Conservation (phyloP, 306 rosid genomes). For the Canavalia gladiata region DNA sequence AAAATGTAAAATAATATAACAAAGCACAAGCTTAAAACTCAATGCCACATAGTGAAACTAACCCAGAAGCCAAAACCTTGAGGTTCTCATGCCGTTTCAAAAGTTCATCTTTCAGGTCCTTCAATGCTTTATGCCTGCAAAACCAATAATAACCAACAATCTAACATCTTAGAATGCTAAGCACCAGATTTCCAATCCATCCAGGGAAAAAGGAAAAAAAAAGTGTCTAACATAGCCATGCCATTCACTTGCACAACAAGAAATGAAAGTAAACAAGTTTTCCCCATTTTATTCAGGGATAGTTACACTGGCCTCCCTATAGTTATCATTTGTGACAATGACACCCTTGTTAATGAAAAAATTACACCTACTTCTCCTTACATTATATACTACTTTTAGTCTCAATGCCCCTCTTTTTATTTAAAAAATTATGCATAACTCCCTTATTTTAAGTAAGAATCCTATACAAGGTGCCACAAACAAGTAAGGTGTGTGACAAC, state of each 20-base stretch:
- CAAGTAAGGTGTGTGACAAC: neutral
- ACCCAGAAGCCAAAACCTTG: constrained; percentile 90
- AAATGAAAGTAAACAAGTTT: neutral
- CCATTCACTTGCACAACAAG: neutral
- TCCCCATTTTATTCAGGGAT: constrained; percentile 11
- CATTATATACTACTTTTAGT: neutral
- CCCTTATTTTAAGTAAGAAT: neutral
- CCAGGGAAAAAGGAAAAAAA: neutral
- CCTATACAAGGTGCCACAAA: neutral
- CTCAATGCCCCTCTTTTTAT: neutral
- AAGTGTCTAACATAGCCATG: neutral
- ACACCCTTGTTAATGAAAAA: constrained; percentile 18
- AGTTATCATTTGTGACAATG: neutral
- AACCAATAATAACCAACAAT: neutral
- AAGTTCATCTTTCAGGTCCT: constrained; percentile 86
- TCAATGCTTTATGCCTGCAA: constrained; percentile 78
- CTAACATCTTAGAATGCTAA: constrained; percentile 1
- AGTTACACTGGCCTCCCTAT: neutral
- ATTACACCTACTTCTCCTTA: neutral
- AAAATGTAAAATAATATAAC: neutral
- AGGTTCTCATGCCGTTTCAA: constrained; percentile 75
- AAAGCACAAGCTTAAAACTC: constrained; percentile 17
- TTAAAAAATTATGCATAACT: neutral
- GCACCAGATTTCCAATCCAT: constrained; percentile 8
- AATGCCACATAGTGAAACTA: constrained; percentile 54